Evolutionary conservation across 805 yeast genomes (phyloP).

Genomic region (Jamesozyma spencerorum): DNA sequence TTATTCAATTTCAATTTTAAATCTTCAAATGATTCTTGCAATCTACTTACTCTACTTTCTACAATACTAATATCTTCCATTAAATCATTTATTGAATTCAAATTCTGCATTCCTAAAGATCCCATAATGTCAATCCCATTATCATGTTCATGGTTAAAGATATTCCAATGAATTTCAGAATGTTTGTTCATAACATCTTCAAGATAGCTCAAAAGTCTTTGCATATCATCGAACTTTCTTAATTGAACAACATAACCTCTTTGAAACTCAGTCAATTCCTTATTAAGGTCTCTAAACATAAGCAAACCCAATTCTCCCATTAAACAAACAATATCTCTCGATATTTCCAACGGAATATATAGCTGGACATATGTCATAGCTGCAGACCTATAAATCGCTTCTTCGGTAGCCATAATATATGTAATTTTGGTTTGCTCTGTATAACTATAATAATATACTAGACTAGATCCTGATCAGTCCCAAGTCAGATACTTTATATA

Average conservation of each 20-base stretch:
- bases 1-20: slow-evolving; percentile 54
- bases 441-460: no score
- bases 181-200: slow-evolving; percentile 41
- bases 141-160: slow-evolving; percentile 29
- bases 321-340: slow-evolving; percentile 73
- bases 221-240: slow-evolving; percentile 69
- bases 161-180: slow-evolving; percentile 29
- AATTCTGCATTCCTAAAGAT: slow-evolving; percentile 22
- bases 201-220: slow-evolving; percentile 58
- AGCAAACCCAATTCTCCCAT: slow-evolving; percentile 80
- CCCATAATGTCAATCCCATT: slow-evolving; percentile 11
- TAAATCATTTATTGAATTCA: slow-evolving; percentile 47
- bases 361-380: slow-evolving; percentile 91
- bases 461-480: no score
- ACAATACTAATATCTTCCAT: slow-evolving; percentile 51
- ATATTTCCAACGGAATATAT: slow-evolving; percentile 74
- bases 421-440: neutral
- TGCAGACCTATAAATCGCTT: slow-evolving; percentile 61
- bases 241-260: slow-evolving; percentile 83
- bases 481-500: neutral
- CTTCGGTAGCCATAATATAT: slow-evolving; percentile 26
- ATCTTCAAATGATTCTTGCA: slow-evolving; percentile 59
- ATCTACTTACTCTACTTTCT: slow-evolving; percentile 63
- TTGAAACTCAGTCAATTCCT: slow-evolving; percentile 76
- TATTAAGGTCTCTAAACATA: slow-evolving; percentile 83